These are phyloP conservation scores for Phascolomyces articulosus DNA, from an alignment of 371 early-diverging fungal species.

Conservation along the genomic window DNA sequence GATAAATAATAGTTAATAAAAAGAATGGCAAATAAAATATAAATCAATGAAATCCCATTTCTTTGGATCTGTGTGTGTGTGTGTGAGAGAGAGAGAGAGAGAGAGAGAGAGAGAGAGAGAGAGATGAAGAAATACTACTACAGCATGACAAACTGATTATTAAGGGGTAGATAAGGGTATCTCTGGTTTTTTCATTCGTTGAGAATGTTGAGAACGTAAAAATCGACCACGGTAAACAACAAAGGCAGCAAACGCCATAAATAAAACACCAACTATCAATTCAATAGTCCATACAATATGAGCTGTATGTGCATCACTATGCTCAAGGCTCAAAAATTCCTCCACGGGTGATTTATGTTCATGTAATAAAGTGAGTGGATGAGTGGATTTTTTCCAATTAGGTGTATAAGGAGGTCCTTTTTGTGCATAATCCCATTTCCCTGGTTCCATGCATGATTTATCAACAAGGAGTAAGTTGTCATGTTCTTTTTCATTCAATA, in stretches of 20 bases:
- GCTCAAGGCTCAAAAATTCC: neutral
- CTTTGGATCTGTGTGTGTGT: too few species aligned
- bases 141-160: too few species aligned
- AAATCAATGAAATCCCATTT: too few species aligned
- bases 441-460: constrained; percentile 20
- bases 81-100: too few species aligned
- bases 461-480: constrained; percentile 24
- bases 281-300: constrained; percentile 6
- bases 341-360: too few species aligned
- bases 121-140: too few species aligned
- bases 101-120: too few species aligned
- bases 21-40: too few species aligned
- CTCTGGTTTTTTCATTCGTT: neutral
- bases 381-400: constrained; percentile 9
- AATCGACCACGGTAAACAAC: neutral
- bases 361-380: neutral
- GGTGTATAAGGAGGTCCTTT: constrained; percentile 32
- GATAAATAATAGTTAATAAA: too few species aligned
- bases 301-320: neutral
- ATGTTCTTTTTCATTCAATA: neutral
- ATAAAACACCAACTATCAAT: neutral
- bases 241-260: constrained; percentile 3
- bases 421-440: constrained; percentile 39
- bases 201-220: neutral
- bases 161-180: neutral